Conservation (phyloP, 2,329 filamentous ascomycete species). For the Trichophyton equinum region DNA sequence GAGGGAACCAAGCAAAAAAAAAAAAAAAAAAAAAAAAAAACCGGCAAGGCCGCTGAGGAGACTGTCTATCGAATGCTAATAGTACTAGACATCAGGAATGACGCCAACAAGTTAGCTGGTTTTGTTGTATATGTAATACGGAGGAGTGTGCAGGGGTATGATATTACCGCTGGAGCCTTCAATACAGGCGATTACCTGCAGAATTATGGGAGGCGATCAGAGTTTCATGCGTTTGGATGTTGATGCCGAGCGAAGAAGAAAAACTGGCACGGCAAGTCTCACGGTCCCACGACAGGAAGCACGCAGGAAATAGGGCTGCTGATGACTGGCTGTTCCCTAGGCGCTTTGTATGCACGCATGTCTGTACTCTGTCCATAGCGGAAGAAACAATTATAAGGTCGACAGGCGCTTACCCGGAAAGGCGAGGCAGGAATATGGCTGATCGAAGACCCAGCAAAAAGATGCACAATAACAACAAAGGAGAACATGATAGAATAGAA, state of each 20-base stretch:
- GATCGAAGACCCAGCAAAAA: background rate
- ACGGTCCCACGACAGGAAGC: background rate
- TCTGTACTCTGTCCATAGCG: background rate
- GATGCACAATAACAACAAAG: background rate
- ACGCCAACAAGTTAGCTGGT: background rate
- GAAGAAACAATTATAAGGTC: background rate
- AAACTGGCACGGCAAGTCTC: background rate
- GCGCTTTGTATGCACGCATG: background rate
- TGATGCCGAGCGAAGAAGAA: background rate
- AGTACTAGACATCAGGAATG: background rate
- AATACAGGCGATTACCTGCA: slow-evolving; percentile 1
- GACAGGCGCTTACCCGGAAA: background rate
- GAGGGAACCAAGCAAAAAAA: background rate
- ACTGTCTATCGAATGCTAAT: background rate
- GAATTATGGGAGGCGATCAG: slow-evolving; percentile 1
- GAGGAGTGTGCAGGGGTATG: background rate
- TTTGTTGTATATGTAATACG: background rate
- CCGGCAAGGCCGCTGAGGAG: background rate
- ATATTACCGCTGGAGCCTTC: background rate
- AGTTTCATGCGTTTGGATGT: background rate
- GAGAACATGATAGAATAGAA: background rate
- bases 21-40: no score
- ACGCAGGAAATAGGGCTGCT: background rate
- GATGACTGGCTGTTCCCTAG: background rate
- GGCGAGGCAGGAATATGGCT: background rate